Conservation (phyloP, 257 asterid genomes). For the Avicennia marina region DNA sequence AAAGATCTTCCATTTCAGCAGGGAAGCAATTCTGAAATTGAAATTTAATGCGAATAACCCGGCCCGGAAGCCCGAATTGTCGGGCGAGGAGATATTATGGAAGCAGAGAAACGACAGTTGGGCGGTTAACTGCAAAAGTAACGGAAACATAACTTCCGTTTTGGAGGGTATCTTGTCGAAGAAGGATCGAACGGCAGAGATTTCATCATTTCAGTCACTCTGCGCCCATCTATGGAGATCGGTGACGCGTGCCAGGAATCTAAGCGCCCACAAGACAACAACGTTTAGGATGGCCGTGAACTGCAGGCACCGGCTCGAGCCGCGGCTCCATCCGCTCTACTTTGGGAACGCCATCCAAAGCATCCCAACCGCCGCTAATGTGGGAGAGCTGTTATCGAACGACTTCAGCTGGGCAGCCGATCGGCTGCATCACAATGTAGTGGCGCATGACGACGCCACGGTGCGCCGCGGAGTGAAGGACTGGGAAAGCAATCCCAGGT, state of each 20-base stretch:
- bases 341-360: constrained; percentile 88
- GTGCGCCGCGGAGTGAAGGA: constrained; percentile 76
- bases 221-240: constrained; percentile 81
- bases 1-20: constrained; percentile 67
- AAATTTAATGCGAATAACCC: constrained; percentile 53
- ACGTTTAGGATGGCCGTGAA: constrained; percentile 95
- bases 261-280: constrained; percentile 44
- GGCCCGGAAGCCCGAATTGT: constrained; percentile 19
- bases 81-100: constrained; percentile 31
- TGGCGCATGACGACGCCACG: constrained; percentile 57
- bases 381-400: constrained; percentile 45
- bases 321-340: constrained; percentile 60
- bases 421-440: constrained; percentile 65
- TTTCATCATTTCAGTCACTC: constrained; percentile 86
- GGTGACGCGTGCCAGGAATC: constrained; percentile 76
- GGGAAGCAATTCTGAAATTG: constrained; percentile 57
- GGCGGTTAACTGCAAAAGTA: neutral
- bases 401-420: constrained; percentile 65
- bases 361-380: constrained; percentile 62
- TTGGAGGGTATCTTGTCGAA: neutral
- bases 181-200: constrained; percentile 40
- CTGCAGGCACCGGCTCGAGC: constrained; percentile 79
- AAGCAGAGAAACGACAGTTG: constrained; percentile 34
- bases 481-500: constrained; percentile 76
- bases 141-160: constrained; percentile 41